Evolutionary conservation across 768 basidiomycete genomes (phyloP).

Genomic region (Trametes cingulata): DNA sequence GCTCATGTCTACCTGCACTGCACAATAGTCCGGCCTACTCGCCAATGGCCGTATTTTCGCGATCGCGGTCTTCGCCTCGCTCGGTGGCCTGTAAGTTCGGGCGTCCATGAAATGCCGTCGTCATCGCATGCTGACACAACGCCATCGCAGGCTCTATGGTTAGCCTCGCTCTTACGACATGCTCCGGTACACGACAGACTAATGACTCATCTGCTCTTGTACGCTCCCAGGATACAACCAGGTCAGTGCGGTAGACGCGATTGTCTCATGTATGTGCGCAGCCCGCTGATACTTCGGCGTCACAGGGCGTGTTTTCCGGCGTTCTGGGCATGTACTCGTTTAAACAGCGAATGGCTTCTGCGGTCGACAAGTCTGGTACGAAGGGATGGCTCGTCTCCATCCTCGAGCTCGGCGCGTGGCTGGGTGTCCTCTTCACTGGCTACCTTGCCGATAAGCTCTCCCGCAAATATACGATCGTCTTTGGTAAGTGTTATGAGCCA

Average conservation of each 20-base stretch:
- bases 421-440: slow-evolving; percentile 73
- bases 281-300: slow-evolving; percentile 6
- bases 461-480: slow-evolving; percentile 69
- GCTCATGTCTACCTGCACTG: slow-evolving; percentile 10
- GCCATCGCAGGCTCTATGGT: slow-evolving; percentile 58
- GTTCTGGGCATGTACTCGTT: slow-evolving; percentile 65
- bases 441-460: slow-evolving; percentile 72
- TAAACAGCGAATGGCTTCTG: slow-evolving; percentile 54
- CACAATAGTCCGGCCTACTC: slow-evolving; percentile 56
- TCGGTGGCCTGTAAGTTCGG: slow-evolving; percentile 67
- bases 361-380: slow-evolving; percentile 49
- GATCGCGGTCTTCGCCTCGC: slow-evolving; percentile 75
- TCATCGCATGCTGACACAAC: slow-evolving; percentile 6
- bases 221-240: slow-evolving; percentile 59
- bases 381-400: slow-evolving; percentile 78
- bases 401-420: slow-evolving; percentile 75
- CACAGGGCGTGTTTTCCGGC: slow-evolving; percentile 73
- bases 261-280: neutral
- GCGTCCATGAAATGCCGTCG: neutral
- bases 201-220: neutral
- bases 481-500: slow-evolving; percentile 40
- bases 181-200: neutral
- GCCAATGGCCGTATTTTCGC: slow-evolving; percentile 65
- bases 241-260: slow-evolving; percentile 41
- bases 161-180: slow-evolving; percentile 23